Evolutionary conservation across 2,329 filamentous ascomycete genomes (phyloP).

Genomic region (Xylariaceae sp.): DNA sequence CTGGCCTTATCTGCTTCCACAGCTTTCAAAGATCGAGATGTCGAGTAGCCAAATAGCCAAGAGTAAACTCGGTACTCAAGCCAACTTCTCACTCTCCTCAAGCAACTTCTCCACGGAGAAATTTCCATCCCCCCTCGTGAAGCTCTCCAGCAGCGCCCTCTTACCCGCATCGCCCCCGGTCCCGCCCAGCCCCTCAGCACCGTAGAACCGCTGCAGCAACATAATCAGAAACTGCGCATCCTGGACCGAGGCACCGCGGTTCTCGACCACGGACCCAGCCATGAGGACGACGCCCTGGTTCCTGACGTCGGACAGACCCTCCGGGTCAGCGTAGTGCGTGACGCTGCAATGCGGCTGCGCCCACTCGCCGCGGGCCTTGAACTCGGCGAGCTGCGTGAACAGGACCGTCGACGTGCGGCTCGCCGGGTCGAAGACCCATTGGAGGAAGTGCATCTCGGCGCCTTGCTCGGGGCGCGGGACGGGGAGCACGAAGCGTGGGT

Average conservation of each 20-base stretch:
- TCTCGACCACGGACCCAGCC: constrained; percentile 74
- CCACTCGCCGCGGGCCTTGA: constrained; percentile 84
- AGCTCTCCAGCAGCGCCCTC: constrained; percentile 73
- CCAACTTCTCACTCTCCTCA: constrained; percentile 82
- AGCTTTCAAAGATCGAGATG: no score
- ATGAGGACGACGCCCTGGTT: constrained; percentile 79
- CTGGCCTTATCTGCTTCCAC: no score
- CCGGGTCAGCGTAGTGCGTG: constrained; percentile 54
- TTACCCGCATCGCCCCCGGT: constrained; percentile 59
- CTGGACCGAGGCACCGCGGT: constrained; percentile 69
- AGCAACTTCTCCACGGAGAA: constrained; percentile 84
- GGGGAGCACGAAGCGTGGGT: constrained; percentile 89
- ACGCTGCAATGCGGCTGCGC: constrained; percentile 90
- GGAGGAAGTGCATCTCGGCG: constrained; percentile 91
- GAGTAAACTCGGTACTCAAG: no score
- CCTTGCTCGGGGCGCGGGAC: constrained; percentile 65
- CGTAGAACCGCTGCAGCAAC: constrained; percentile 93
- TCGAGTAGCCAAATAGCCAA: no score
- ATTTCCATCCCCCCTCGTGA: constrained; percentile 68
- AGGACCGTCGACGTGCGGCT: constrained; percentile 69
- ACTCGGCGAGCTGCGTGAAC: constrained; percentile 92
- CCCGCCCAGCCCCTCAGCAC: constrained; percentile 44
- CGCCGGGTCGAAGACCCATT: constrained; percentile 82
- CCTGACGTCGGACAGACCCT: constrained; percentile 46
- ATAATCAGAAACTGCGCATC: constrained; percentile 89